phyloP scores from a whole-genome alignment of 2,329 filamentous ascomycete genomes.

The Allantophomopsis cytisporea region DNA sequence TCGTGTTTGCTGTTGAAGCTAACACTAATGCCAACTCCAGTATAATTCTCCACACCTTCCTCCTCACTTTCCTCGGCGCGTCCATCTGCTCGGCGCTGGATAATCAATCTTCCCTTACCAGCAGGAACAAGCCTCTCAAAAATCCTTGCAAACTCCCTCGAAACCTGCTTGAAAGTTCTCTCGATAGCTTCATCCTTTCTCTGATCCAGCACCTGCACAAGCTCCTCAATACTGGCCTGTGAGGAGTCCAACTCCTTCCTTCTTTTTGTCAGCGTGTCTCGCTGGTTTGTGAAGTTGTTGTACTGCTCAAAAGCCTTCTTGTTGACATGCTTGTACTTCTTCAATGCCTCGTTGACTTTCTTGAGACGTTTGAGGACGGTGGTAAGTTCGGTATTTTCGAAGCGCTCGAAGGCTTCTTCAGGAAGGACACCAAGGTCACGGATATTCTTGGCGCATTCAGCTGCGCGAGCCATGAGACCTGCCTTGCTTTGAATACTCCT shows the following conservation, averaged over 20 bases:
- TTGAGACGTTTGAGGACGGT: conserved; percentile 53
- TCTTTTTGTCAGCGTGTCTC: conserved; percentile 74
- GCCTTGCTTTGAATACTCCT: conserved; percentile 86
- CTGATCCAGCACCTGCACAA: conserved; percentile 85
- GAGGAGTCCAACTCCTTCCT: conserved; percentile 78
- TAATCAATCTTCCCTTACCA: conserved; percentile 80
- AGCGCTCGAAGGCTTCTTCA: conserved; percentile 87
- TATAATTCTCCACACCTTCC: conserved; percentile 82
- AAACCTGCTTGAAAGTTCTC: conserved; percentile 96
- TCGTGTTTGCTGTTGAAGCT: conserved; percentile 98
- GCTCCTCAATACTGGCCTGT: conserved; percentile 76
- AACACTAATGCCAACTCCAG: conserved; percentile 89
- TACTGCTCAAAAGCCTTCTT: conserved; percentile 99
- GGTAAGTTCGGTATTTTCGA: conserved; percentile 56
- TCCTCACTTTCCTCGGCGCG: conserved; percentile 52
- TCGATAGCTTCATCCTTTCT: conserved; percentile 97
- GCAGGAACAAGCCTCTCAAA: conserved; percentile 94
- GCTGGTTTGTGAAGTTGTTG: conserved; percentile 88
- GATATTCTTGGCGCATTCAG: conserved; percentile 78
- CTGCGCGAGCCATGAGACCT: conserved; percentile 60
- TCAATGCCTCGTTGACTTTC: conserved; percentile 83
- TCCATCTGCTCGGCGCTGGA: conserved; percentile 78
- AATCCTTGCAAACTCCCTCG: conserved; percentile 79
- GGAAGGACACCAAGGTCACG: conserved; percentile 86
- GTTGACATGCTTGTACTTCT: conserved; percentile 97